phyloP scores from a whole-genome alignment of 768 basidiomycete species.

The Hygrophoropsis aurantiaca region DNA sequence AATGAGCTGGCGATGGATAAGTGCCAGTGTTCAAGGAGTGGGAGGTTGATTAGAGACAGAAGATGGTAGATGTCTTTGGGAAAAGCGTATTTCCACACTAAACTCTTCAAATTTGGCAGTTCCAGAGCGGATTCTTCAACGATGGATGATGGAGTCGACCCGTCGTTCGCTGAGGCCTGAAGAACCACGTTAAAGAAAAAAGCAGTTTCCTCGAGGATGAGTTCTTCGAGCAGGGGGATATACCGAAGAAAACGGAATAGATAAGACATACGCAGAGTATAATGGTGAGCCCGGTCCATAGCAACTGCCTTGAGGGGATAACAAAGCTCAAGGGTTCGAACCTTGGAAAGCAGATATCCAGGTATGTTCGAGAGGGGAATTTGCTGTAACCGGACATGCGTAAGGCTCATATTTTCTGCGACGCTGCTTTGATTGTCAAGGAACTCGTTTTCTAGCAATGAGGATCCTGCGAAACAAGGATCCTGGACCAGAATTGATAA shows the following conservation, averaged over 20 bases:
- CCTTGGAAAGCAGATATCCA: slow-evolving; percentile 34
- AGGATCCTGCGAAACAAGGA: slow-evolving; percentile 26
- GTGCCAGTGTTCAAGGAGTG: slow-evolving; percentile 43
- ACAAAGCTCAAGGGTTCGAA: slow-evolving; percentile 42
- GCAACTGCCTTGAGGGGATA: slow-evolving; percentile 32
- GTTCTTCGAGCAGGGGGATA: slow-evolving; percentile 41
- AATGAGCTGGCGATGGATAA: slow-evolving; percentile 39
- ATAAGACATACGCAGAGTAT: slow-evolving; percentile 39
- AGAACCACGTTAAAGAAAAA: slow-evolving; percentile 37
- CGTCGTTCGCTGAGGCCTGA: slow-evolving; percentile 13
- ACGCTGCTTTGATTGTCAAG: slow-evolving; percentile 9
- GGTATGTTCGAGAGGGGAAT: slow-evolving; percentile 41
- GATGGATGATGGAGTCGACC: background rate
- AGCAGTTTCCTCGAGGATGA: slow-evolving; percentile 42
- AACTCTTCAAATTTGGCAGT: slow-evolving; percentile 38
- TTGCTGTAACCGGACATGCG: slow-evolving; percentile 40
- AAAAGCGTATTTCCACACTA: slow-evolving; percentile 50
- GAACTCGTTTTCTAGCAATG: slow-evolving; percentile 20
- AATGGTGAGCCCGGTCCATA: slow-evolving; percentile 23
- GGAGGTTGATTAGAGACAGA: slow-evolving; percentile 40
- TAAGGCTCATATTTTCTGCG: slow-evolving; percentile 12
- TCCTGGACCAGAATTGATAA: slow-evolving; percentile 23
- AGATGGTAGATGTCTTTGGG: slow-evolving; percentile 42
- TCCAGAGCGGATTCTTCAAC: slow-evolving; percentile 22
- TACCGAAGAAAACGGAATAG: slow-evolving; percentile 36